Base-by-base conservation (phyloP, 2,329 filamentous ascomycete genomes). In the Chaetomium sp. region DNA sequence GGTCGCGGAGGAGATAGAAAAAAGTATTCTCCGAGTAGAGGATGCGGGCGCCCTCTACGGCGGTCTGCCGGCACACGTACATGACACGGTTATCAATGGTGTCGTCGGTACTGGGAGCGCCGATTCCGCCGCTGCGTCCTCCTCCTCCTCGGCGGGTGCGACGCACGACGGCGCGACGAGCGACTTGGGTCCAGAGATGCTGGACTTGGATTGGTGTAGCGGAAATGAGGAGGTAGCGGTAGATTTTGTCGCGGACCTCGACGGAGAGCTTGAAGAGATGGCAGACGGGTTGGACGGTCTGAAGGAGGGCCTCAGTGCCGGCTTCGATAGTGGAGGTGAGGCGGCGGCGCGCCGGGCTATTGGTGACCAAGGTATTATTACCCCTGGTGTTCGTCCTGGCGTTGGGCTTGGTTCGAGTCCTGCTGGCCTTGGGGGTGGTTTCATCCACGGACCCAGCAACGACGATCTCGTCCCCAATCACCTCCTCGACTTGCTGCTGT, bases 21-120 rank as follows among this genome's bases (percentile, higher is more conserved):
- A 81, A 81, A 0, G 51, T 68, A 49, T 81, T 81, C 34, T 72
- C 67, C 2, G 75, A 73, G 55, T 77, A 81, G 0, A 81, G 67
- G 4, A 79, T 63, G 1, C 61, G 61, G 1, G 69, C 59, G 1
- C 71, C 73, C 62, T 79, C 74, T 0, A 47, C 6, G 36, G 69
- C 69, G 34, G 76, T 59, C 1, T 56, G 52, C 3, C 59, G 62
- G 64, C 71, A 74, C 2, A 66, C 67, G 3, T 58, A 52, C 32
- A 81, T 64, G 44, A 81, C 70, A 0, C 57, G 58, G 1, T 69
- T 65, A 7, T 70, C 56, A 0, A 78, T 68, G 0, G 60, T 59
- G 1, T 67, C 52, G 1, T 55, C 52, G 11, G 12, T 3, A 0
- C 48, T 41, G 6, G 43, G 40, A 10, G 48, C 47, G 7, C 46